Evolutionary conservation across 306 rosid species (phyloP).

Genomic region (Glycine tomentella): DNA sequence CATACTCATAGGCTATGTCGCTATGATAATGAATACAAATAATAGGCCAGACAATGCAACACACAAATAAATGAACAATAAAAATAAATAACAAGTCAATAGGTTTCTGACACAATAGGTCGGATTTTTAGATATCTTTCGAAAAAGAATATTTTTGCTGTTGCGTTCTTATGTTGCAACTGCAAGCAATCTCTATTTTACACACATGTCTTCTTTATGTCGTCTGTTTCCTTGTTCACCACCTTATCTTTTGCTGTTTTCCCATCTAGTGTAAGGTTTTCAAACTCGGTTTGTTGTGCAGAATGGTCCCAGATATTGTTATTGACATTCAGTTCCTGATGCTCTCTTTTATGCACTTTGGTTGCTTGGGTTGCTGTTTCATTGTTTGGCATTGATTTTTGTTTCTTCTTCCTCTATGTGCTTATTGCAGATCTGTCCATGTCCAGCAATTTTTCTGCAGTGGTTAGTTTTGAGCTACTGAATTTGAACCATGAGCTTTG

Average conservation of each 20-base stretch:
- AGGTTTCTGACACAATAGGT: conserved; percentile 7
- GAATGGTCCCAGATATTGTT: conserved; percentile 34
- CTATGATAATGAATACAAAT: conserved; percentile 16
- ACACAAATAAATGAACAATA: neutral
- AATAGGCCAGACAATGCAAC: neutral
- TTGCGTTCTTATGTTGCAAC: conserved; percentile 19
- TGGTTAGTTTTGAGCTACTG: conserved; percentile 62
- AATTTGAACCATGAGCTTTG: conserved; percentile 41
- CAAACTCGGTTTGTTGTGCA: conserved; percentile 27
- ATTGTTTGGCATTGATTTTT: conserved; percentile 53
- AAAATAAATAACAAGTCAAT: conserved; percentile 1
- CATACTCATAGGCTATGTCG: no score
- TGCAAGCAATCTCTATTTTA: conserved; percentile 25
- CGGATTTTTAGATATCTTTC: conserved; percentile 8
- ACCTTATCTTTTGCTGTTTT: conserved; percentile 30
- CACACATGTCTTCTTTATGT: conserved; percentile 2
- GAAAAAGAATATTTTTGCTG: conserved; percentile 9
- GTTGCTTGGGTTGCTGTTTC: conserved; percentile 17
- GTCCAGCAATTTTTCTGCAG: conserved; percentile 72
- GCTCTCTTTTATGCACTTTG: conserved; percentile 35
- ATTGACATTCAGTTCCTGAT: conserved; percentile 19
- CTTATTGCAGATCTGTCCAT: conserved; percentile 71
- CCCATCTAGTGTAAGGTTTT: conserved; percentile 34
- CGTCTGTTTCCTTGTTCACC: conserved; percentile 31
- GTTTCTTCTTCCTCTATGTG: conserved; percentile 45